These are phyloP conservation scores for Lolium multiflorum DNA, from an alignment of 176 grass and related monocot genomes.

Conservation along the genomic window DNA sequence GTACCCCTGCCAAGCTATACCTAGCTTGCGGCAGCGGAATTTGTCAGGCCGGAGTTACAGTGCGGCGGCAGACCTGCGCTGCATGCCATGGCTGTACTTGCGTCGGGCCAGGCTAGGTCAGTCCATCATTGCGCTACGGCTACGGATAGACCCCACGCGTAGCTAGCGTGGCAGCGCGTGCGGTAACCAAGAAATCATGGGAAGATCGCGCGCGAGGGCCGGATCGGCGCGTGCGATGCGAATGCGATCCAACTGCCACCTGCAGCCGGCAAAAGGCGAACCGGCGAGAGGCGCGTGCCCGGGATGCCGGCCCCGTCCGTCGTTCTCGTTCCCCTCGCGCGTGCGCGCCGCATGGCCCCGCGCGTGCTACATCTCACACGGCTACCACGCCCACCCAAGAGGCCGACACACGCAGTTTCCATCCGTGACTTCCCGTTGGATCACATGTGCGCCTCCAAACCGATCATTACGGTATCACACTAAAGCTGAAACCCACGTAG, in stretches of 20 bases:
- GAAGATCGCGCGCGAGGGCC: not conserved
- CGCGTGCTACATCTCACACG: no score
- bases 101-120: not conserved
- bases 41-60: not conserved
- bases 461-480: no score
- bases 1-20: not conserved
- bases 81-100: not conserved
- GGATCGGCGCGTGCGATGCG: not conserved
- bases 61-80: not conserved
- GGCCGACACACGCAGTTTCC: no score
- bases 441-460: no score
- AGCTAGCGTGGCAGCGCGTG: not conserved
- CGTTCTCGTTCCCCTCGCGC: no score
- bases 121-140: conserved; percentile 9
- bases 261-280: no score
- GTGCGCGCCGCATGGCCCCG: no score
- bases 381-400: no score
- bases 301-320: no score
- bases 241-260: conserved; percentile 1
- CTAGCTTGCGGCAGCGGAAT: conserved; percentile 19
- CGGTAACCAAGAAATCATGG: not conserved
- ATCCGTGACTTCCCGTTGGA: no score
- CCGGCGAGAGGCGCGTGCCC: no score
- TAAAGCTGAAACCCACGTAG: no score
- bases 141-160: not conserved